Percentiles rank a stretch among this genome's conserved stretches.
Evolutionary conservation across 202 grass and related monocot species (phyloP).

Genomic region (Schoenoplectus tabernaemontani): DNA sequence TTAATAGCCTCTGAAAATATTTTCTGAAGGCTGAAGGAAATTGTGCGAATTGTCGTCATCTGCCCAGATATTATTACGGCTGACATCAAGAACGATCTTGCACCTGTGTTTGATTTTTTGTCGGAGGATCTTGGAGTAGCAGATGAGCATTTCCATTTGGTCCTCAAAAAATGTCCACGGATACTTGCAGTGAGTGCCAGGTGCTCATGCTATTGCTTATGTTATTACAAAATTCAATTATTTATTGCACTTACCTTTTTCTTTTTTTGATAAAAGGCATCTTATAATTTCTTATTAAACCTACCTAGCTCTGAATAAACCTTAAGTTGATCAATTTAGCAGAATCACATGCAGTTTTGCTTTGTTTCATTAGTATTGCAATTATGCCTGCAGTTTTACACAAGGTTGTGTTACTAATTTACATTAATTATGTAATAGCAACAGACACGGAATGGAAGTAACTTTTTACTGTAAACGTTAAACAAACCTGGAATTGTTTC

Average conservation of each 20-base stretch:
- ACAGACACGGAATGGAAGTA: neutral
- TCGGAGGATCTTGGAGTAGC: slow-evolving; percentile 47
- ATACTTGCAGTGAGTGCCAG: slow-evolving; percentile 47
- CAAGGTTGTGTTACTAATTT: neutral
- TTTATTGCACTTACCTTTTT: neutral
- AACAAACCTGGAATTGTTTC: neutral
- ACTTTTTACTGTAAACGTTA: neutral
- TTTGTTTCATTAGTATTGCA: neutral
- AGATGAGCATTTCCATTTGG: slow-evolving; percentile 29
- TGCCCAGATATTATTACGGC: slow-evolving; percentile 60
- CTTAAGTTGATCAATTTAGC: neutral
- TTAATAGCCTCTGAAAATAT: neutral
- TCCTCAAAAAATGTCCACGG: slow-evolving; percentile 57
- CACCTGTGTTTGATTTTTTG: slow-evolving; percentile 64
- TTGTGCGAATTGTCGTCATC: slow-evolving; percentile 50
- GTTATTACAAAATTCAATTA: neutral
- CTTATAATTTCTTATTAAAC: neutral
- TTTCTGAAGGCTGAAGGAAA: slow-evolving; percentile 42
- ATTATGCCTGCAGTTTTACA: neutral
- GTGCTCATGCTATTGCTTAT: neutral
- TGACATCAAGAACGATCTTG: slow-evolving; percentile 43
- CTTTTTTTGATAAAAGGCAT: too few relatives aligned
- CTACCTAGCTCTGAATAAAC: neutral
- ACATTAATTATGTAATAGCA: neutral
- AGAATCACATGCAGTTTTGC: neutral